These are phyloP conservation scores for Fraxinus sp. DNA, from an alignment of 305 asterid genomes.

Conservation along the genomic window DNA sequence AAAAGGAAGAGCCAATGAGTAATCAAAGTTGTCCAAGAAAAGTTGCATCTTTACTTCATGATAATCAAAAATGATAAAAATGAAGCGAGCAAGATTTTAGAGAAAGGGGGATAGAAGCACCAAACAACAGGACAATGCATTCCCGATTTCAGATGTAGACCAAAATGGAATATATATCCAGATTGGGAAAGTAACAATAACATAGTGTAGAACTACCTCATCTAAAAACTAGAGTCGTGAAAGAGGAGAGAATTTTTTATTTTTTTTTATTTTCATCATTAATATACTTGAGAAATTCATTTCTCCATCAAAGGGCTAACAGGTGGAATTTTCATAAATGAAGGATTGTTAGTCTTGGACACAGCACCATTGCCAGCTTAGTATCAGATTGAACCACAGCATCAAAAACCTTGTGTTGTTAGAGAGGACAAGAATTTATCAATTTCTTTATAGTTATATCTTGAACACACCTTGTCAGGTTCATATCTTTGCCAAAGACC, in stretches of 20 bases:
- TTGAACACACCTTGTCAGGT: background rate
- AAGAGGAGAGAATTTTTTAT: background rate
- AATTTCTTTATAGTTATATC: background rate
- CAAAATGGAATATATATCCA: conserved; percentile 2
- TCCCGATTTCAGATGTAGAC: background rate
- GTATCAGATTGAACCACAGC: background rate
- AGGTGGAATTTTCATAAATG: background rate
- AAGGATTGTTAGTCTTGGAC: background rate
- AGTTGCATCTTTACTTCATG: background rate
- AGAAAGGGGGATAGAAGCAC: background rate
- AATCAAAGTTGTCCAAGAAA: conserved; percentile 22
- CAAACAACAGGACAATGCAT: background rate
- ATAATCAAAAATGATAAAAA: background rate
- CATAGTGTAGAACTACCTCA: background rate
- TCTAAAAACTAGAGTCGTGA: background rate
- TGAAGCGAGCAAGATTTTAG: conserved; percentile 7
- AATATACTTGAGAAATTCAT: background rate
- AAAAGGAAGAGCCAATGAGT: conserved; percentile 32
- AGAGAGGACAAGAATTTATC: background rate
- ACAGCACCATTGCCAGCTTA: background rate
- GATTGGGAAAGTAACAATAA: conserved; percentile 1
- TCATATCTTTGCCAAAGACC: background rate
- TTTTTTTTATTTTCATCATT: background rate
- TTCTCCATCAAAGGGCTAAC: background rate
- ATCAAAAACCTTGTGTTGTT: background rate